A percentile compares a stretch with the other conserved stretches of the same genome.
phyloP scores from a whole-genome alignment of 2,329 filamentous ascomycete genomes.

The Neophaeococcomyces mojaviensis region DNA sequence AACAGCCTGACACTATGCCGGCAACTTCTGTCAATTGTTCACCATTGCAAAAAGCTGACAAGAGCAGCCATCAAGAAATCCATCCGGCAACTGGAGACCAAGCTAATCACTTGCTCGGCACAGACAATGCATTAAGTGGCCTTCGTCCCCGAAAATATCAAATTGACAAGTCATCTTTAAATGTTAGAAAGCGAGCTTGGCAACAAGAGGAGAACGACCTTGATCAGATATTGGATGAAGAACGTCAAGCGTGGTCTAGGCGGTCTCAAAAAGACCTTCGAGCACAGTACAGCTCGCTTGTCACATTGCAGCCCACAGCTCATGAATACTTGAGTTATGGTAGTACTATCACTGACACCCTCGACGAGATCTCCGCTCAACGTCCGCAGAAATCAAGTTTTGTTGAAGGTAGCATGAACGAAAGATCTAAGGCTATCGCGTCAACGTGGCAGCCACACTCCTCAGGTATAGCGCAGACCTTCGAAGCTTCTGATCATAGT shows the following conservation, averaged over 20 bases:
- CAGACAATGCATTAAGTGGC: no score
- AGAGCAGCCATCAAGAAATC: no score
- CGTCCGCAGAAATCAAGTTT: conserved; percentile 47
- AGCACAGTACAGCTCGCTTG: background rate
- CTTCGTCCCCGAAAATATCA: no score
- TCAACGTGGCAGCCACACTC: conserved; percentile 20
- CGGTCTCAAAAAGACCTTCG: background rate
- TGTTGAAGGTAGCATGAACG: conserved; percentile 77
- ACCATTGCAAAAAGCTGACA: no score
- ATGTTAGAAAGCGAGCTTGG: no score
- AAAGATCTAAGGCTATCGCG: conserved; percentile 42
- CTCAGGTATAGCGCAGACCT: conserved; percentile 1
- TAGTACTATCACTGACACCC: background rate
- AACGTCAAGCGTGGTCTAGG: conserved; percentile 2
- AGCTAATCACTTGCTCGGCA: no score
- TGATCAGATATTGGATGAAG: background rate
- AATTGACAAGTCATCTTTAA: no score
- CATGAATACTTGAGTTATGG: background rate
- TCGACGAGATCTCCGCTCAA: background rate
- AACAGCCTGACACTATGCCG: no score
- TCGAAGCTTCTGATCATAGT: conserved; percentile 8
- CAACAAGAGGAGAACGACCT: background rate
- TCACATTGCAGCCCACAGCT: background rate
- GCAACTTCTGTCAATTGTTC: no score
- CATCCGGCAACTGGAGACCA: no score